Base-by-base conservation (phyloP, 192 early-diverging fungal species). In the Phycomyces blakesleeanus region DNA sequence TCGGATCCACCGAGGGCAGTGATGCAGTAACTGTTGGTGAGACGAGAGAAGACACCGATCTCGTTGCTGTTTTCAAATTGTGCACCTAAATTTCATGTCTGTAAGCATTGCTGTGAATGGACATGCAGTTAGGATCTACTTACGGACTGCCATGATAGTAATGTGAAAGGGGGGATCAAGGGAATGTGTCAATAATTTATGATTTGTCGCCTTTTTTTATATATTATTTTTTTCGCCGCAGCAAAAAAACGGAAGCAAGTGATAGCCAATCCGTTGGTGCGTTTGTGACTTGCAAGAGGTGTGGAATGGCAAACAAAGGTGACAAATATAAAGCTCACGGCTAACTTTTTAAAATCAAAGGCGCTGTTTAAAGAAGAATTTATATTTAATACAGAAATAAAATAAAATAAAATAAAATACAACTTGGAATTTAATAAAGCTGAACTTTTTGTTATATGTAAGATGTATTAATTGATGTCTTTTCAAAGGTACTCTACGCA, bases 41-140 rank as follows among this genome's bases (percentile, higher is more conserved):
- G 87, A 66, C 89, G 86, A 73, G 95, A 86, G 62, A 99, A 99
- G 52, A 98, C 97, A 58, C 97, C 97, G 77, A 99, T 93, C 77
- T 99, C 97, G 81, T 98, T 97, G 79, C 83, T 93, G 84, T 97
- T 99, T 84, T 99, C 97, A 75, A 99, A 99, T 81, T 95, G 93
- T 26, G 95, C 93, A 76, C 94, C 85, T 83, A 70, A 38, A 24
- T 39, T 21, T 11, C 14, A 39, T 15, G 34, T 34, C 5, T 24
- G 39, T 21, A 51, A 18, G 9, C 22, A 51, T 62, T 7, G 14
- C 6, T 5, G 7, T 21, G 3, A 26, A 6, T 26, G 10, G 20
- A 54, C 6, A 4, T 25, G 52, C n/a, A n/a, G 21, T 54, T 25
- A 4, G 11, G 12, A 26, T 54, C 52, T 54, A 54, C 52, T 54